A percentile compares a stretch with the other conserved stretches of the same genome.
phyloP scores from a whole-genome alignment of 192 early-diverging fungal species.

The Entomortierella chlamydospora region DNA sequence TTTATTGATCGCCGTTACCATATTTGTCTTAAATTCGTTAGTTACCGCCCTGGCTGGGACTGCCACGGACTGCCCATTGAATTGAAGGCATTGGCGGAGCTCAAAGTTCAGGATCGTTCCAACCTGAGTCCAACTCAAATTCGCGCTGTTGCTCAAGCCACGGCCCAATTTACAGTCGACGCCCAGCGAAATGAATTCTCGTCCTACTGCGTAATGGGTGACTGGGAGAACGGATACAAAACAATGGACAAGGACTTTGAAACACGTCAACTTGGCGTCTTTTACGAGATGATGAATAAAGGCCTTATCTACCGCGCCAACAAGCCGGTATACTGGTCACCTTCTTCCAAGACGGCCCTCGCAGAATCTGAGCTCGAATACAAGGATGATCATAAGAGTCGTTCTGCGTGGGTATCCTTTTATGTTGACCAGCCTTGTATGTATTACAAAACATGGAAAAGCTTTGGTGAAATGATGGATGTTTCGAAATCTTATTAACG shows the following conservation, averaged over 20 bases:
- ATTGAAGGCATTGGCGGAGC: conserved; percentile 74
- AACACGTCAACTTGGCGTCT: conserved; percentile 75
- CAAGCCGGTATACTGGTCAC: conserved; percentile 88
- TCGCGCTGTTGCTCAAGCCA: conserved; percentile 63
- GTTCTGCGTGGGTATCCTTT: conserved; percentile 76
- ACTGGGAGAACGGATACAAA: conserved; percentile 76
- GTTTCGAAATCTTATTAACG: not conserved
- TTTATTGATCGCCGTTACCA: not conserved
- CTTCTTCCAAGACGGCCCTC: conserved; percentile 82
- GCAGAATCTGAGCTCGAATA: conserved; percentile 86
- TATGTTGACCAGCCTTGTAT: conserved; percentile 59
- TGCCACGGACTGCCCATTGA: conserved; percentile 87
- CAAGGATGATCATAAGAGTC: conserved; percentile 73
- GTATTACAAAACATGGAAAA: conserved; percentile 20
- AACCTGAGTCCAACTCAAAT: conserved; percentile 59
- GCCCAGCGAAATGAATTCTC: conserved; percentile 68
- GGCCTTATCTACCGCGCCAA: conserved; percentile 78
- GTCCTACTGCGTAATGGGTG: conserved; percentile 79
- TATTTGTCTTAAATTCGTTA: conserved; percentile 5
- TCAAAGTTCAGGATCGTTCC: conserved; percentile 58
- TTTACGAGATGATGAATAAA: conserved; percentile 78
- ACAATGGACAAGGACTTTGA: conserved; percentile 81
- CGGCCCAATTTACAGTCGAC: conserved; percentile 69
- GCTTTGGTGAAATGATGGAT: no score
- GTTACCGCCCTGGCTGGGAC: conserved; percentile 83